These are phyloP conservation scores for Triadica sebifera DNA, from an alignment of 345 rosid species.

Conservation along the genomic window DNA sequence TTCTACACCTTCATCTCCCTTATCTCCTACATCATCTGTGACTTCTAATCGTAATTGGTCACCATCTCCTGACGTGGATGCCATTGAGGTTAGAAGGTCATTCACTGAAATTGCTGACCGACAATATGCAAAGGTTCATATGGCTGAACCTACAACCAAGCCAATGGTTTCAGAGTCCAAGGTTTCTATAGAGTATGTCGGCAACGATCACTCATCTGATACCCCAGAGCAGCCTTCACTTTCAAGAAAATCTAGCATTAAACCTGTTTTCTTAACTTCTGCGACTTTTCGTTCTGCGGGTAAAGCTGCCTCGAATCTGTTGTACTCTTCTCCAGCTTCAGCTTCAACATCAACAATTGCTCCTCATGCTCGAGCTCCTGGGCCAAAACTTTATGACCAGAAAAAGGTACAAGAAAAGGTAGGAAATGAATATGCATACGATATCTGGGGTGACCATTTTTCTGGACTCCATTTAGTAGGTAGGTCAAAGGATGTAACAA, in stretches of 20 bases:
- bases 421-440: constrained; percentile 50
- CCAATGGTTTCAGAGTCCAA: constrained; percentile 19
- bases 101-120: constrained; percentile 29
- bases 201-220: constrained; percentile 15
- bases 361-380: constrained; percentile 78
- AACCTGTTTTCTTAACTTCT: constrained; percentile 45
- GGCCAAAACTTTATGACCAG: constrained; percentile 38
- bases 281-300: constrained; percentile 44
- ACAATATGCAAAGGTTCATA: constrained; percentile 22
- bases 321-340: constrained; percentile 30
- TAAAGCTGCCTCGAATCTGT: constrained; percentile 22
- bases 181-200: constrained; percentile 16
- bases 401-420: constrained; percentile 37
- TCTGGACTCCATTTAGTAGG: constrained; percentile 45
- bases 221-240: constrained; percentile 25
- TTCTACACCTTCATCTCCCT: constrained; percentile 86
- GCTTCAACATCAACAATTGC: constrained; percentile 46
- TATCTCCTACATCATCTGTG: constrained; percentile 49
- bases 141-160: constrained; percentile 27
- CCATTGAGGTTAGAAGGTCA: constrained; percentile 29
- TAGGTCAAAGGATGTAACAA: constrained; percentile 38
- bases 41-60: constrained; percentile 33
- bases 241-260: constrained; percentile 19
- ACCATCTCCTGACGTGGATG: constrained; percentile 34
- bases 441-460: constrained; percentile 90